phyloP scores from a whole-genome alignment of 2,329 filamentous ascomycete species.

The Cytospora schulzeri region DNA sequence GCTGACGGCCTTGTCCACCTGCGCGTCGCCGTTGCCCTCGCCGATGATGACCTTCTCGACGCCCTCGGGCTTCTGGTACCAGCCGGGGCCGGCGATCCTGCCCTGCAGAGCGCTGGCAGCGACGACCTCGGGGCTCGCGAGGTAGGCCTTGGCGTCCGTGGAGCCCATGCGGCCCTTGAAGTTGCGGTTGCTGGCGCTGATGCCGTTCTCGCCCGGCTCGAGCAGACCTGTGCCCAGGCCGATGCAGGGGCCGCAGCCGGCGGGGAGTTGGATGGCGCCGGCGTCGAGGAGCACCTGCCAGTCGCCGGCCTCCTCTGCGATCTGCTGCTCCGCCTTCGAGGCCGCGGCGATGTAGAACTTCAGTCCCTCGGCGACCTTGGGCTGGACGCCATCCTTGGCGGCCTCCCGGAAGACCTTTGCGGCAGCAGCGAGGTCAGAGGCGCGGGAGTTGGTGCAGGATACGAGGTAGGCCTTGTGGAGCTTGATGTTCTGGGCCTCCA shows the following conservation, averaged over 20 bases:
- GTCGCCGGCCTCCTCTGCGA: constrained; percentile 78
- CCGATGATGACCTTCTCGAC: constrained; percentile 69
- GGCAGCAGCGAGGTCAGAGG: constrained; percentile 79
- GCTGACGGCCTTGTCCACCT: constrained; percentile 65
- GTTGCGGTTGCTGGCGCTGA: constrained; percentile 82
- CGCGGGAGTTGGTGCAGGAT: constrained; percentile 86
- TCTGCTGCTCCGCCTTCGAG: constrained; percentile 73
- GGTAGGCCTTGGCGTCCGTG: constrained; percentile 77
- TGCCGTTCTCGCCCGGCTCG: constrained; percentile 83
- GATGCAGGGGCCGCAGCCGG: constrained; percentile 81
- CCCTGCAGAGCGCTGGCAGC: constrained; percentile 81
- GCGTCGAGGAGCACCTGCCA: constrained; percentile 82
- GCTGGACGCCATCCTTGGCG: constrained; percentile 59
- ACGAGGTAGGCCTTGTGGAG: constrained; percentile 95
- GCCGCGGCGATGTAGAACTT: constrained; percentile 90
- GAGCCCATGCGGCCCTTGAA: constrained; percentile 91
- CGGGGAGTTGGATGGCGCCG: constrained; percentile 68
- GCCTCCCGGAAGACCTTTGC: constrained; percentile 85
- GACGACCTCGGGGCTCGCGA: constrained; percentile 87
- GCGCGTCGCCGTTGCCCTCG: constrained; percentile 67
- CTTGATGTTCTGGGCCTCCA: constrained; percentile 73
- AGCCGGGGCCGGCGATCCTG: constrained; percentile 72
- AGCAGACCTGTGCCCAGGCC: constrained; percentile 78
- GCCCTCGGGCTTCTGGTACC: constrained; percentile 71
- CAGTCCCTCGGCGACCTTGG: constrained; percentile 75